Evolutionary conservation across 1,284 basidiomycete genomes (phyloP), one percentile per base, ranked within the genome.

Genomic region (Ganoderma resinaceum): DNA sequence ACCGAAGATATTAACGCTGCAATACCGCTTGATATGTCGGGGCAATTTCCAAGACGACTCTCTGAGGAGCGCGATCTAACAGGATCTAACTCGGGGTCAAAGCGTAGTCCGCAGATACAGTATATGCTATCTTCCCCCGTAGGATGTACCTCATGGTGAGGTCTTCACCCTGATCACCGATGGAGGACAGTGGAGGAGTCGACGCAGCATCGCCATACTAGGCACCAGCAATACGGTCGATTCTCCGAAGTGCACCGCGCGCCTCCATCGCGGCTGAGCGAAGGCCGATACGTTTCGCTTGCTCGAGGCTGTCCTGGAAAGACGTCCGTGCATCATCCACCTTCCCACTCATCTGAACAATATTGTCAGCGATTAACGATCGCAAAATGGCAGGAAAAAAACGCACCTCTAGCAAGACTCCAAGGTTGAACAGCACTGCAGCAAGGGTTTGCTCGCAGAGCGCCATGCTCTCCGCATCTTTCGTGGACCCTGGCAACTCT

Each of bases 361-460:
- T 38, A 43, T 14, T 62, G 12, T 16, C 5, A 11, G 37, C 9
- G 62, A 2, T 9, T 9, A 16, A 3, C 11, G 18, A 46, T 43
- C 53, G 37, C 26, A 46, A 57, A 9, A 49, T 23, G 23, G 7
- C 1, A 29, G 37, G 12, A 35, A 11, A 57, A 62, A 16, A 12
- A 61, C 69, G 18, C 23, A 84, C 86, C 80, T 87, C 86, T 0
- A 82, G 80, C 59, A 86, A 71, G 33, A 81, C 79, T 3, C 85
- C 91, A 42, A 90, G 78, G 70, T 92, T 93, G 75, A 87, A 92
- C 26, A 92, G 75, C 29, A 88, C 82, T 3, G 86, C 87, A 2
- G 86, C 87, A 42, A 89, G 83, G 0, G 86, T 86, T 52, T 85
- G 79, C 67, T 91, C 89, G 69, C 91, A 93, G 0, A 81, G 62